Percentiles rank a stretch among this genome's conserved stretches.
These are phyloP conservation scores for Dictyostelium intermedium DNA, from an alignment of 78 protist genomes.

Conservation along the genomic window DNA sequence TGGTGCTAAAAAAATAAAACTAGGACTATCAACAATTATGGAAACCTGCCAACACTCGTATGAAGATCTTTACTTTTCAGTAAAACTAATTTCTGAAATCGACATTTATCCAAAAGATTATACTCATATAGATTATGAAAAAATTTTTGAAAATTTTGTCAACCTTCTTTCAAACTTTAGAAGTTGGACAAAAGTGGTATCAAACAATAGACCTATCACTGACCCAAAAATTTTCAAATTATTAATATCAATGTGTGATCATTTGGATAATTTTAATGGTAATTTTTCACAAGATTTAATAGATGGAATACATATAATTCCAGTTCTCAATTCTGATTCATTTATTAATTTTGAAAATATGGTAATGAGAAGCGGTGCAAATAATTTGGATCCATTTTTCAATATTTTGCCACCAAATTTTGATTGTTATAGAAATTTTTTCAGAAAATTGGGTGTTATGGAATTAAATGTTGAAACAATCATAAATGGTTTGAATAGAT, in stretches of 20 bases:
- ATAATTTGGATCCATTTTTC: neutral
- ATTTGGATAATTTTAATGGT: neutral
- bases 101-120: neutral
- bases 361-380: neutral
- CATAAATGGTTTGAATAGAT: neutral
- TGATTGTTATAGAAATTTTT: neutral
- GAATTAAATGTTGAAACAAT: neutral
- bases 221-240: neutral
- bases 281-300: neutral
- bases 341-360: neutral
- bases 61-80: neutral
- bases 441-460: neutral
- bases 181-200: neutral
- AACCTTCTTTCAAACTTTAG: neutral
- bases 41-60: neutral
- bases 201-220: neutral
- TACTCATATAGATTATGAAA: neutral
- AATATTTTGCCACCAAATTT: neutral
- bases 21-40: neutral
- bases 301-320: neutral
- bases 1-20: neutral
- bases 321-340: neutral
- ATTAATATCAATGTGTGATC: neutral
- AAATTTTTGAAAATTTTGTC: neutral
- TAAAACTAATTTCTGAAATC: neutral